Evolutionary conservation across 2,329 filamentous ascomycete genomes (phyloP).

Genomic region (Fusarium sororula): DNA sequence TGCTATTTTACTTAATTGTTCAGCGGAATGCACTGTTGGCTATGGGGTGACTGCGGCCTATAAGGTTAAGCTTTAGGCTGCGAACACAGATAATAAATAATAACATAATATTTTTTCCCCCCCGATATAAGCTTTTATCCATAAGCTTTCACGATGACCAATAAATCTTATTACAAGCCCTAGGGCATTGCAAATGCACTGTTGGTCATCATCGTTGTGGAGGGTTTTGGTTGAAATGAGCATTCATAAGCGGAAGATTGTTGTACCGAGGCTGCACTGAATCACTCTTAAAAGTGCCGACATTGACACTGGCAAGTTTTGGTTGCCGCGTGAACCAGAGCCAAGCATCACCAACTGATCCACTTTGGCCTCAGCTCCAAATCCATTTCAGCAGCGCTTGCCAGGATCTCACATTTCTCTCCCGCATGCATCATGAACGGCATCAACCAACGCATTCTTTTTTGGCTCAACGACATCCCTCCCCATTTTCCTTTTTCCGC

Average conservation of each 20-base stretch:
- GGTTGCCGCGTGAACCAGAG: not conserved
- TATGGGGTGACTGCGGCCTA: no score
- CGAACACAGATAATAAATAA: no score
- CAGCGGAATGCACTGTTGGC: no score
- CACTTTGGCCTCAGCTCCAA: not conserved
- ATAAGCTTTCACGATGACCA: no score
- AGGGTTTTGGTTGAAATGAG: not conserved
- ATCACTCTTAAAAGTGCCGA: not conserved
- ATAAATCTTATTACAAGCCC: no score
- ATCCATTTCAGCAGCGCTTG: not conserved
- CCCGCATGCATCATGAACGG: not conserved
- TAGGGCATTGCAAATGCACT: no score
- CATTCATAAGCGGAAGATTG: accelerated
- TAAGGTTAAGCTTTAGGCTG: no score
- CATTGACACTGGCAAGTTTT: not conserved
- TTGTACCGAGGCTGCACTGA: not conserved
- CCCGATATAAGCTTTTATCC: no score
- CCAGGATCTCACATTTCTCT: not conserved
- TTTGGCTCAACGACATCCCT: not conserved
- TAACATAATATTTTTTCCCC: no score
- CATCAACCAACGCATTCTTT: accelerated
- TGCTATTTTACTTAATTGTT: no score
- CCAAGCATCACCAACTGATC: not conserved
- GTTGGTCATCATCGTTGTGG: no score
- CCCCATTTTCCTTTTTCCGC: accelerated